Evolutionary conservation across 2,329 filamentous ascomycete genomes (phyloP), one percentile per base, ranked within the genome.

Genomic region (Colletotrichum trifolii): DNA sequence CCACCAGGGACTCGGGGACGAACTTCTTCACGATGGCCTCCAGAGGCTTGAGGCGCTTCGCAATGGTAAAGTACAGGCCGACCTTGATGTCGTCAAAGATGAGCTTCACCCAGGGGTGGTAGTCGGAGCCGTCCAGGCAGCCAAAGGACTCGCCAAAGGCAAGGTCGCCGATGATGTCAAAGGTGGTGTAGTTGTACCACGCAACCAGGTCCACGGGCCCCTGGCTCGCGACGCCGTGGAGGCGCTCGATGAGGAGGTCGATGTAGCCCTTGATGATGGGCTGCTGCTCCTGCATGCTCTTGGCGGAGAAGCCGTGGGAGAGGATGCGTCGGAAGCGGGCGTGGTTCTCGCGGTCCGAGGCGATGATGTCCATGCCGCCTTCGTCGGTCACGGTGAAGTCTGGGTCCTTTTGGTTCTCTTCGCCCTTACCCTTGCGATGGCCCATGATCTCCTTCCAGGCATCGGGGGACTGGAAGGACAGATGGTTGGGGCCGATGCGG

Each of bases 401-500:
- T 6, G 59, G 59, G 2, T 48, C 46, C n/a, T 58, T 66, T 3
- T 34, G 53, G 59, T 66, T 66, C 54, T 63, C 58, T n/a, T 50
- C 48, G 42, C 11, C 8, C n/a, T 25, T 35, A 40, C 40, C 63
- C 47, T 45, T 45, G 45, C 64, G 64, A 34, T 59, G 60, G 40
- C 75, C 76, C 63, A 80, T 80, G 25, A 82, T 81, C 7, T 80
- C 78, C 59, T 76, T 77, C 76, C 76, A 81, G 3, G 75, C 76
- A 12, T 71, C 56, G 2, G 72, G 49, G 6, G 73, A 72, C 25
- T 73, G 75, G 62, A 80, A 81, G 4, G 77, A 75, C 7, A 84
- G 74, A 39, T 76, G 70, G 36, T 76, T 74, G 0, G 81, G 81
- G 0, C 71, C 73, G 8, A 79, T 68, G 6, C 82, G 77, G 13